Conservation (phyloP, 306 rosid genomes). For the Vigna angularis region DNA sequence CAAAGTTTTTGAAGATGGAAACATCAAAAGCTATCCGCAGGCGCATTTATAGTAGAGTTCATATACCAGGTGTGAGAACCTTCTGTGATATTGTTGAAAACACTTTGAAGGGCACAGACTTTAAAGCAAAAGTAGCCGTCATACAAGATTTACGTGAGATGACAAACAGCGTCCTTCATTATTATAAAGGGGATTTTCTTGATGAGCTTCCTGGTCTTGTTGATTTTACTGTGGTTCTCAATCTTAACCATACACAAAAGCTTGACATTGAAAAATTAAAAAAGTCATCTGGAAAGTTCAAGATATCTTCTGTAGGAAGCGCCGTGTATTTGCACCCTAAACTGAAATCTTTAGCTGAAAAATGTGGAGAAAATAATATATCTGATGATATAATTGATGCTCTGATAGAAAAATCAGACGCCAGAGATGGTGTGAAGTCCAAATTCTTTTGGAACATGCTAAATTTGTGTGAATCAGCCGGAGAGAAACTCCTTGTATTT, state of each 20-base stretch:
- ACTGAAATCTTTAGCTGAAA: conserved; percentile 62
- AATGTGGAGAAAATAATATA: conserved; percentile 49
- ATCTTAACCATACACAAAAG: conserved; percentile 67
- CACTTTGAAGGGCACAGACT: conserved; percentile 78
- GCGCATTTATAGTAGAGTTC: conserved; percentile 75
- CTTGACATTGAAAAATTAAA: conserved; percentile 58
- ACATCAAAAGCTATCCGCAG: conserved; percentile 67
- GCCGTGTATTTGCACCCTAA: conserved; percentile 83
- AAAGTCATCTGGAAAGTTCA: conserved; percentile 65
- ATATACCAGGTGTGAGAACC: conserved; percentile 57
- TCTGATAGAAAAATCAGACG: conserved; percentile 52
- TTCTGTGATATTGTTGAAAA: conserved; percentile 79
- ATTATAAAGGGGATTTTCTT: conserved; percentile 92
- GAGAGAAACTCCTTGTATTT: conserved; percentile 87
- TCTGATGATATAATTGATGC: conserved; percentile 67
- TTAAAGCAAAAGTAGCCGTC: conserved; percentile 72
- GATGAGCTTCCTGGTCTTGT: conserved; percentile 96
- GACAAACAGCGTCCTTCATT: conserved; percentile 88
- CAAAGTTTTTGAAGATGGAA: conserved; percentile 72
- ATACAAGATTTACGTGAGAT: conserved; percentile 93
- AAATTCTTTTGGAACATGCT: conserved; percentile 75
- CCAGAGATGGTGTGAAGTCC: conserved; percentile 81
- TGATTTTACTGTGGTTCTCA: conserved; percentile 79
- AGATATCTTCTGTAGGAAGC: conserved; percentile 76
- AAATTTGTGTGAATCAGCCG: conserved; percentile 65